These are phyloP conservation scores for Thraustochytrium striatum DNA, from an alignment of 352 stramenopile species.

Conservation along the genomic window DNA sequence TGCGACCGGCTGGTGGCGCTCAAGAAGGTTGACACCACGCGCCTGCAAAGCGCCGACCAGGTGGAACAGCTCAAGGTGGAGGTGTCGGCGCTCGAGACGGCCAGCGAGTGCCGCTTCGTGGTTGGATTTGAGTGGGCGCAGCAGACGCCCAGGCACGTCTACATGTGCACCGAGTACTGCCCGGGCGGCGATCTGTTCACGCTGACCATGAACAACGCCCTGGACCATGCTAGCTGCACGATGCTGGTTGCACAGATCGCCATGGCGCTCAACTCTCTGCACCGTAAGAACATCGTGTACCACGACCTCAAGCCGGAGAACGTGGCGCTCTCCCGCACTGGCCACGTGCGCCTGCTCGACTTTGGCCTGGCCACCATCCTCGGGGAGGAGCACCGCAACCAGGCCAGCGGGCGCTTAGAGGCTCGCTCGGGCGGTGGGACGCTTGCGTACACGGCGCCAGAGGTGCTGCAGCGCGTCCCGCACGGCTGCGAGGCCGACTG, in stretches of 20 bases:
- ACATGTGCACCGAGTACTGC: slow-evolving; percentile 34
- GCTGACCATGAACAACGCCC: not conserved
- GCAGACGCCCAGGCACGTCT: slow-evolving; percentile 15
- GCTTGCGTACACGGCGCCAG: slow-evolving; percentile 22
- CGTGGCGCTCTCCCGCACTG: slow-evolving; percentile 1
- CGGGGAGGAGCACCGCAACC: not conserved
- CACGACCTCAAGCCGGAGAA: slow-evolving; percentile 64
- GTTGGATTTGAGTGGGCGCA: not conserved
- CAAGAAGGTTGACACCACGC: not conserved
- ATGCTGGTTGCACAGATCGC: slow-evolving; percentile 63
- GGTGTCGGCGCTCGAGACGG: not conserved
- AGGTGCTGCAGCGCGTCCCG: slow-evolving; percentile 16
- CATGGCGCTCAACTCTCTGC: slow-evolving; percentile 69
- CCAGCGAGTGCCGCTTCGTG: slow-evolving; percentile 16
- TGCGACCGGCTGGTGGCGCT: slow-evolving; percentile 2
- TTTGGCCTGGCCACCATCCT: slow-evolving; percentile 11
- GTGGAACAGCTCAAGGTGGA: not conserved
- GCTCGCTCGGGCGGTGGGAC: not conserved
- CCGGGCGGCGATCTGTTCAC: slow-evolving; percentile 11
- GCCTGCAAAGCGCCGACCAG: not conserved
- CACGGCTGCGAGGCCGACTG: slow-evolving; percentile 35
- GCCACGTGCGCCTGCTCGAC: slow-evolving; percentile 28
- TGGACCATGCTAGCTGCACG: slow-evolving; percentile 56
- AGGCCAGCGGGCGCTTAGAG: not conserved
- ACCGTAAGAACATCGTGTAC: slow-evolving; percentile 71